These are phyloP conservation scores for Fusarium nanum DNA, from an alignment of 2,329 filamentous ascomycete species.

Conservation along the genomic window DNA sequence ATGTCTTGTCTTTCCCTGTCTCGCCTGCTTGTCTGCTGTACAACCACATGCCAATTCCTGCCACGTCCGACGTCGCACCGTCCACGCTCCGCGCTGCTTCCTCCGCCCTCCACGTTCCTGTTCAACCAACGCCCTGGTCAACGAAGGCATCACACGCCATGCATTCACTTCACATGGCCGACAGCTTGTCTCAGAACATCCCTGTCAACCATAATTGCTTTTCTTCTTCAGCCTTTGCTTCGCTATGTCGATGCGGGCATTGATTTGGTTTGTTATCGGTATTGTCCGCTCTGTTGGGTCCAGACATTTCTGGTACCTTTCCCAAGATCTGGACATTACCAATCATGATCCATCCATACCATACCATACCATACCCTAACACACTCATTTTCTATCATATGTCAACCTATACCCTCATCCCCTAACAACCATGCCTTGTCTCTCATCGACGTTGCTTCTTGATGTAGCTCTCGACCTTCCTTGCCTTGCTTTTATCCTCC, in stretches of 20 bases:
- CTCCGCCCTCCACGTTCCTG: slow-evolving; percentile 38
- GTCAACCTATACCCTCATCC: slow-evolving; percentile 33
- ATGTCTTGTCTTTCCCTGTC: slow-evolving; percentile 18
- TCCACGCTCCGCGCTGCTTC: slow-evolving; percentile 25
- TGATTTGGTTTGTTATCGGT: slow-evolving; percentile 6
- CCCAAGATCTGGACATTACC: slow-evolving; percentile 28
- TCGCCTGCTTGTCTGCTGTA: slow-evolving; percentile 12
- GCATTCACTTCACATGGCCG: slow-evolving; percentile 35
- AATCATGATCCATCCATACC: background rate
- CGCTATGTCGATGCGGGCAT: slow-evolving; percentile 14
- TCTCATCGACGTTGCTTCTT: slow-evolving; percentile 48
- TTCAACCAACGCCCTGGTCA: slow-evolving; percentile 37
- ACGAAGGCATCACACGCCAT: slow-evolving; percentile 38
- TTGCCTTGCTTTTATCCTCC: slow-evolving; percentile 37
- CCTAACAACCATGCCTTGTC: slow-evolving; percentile 34
- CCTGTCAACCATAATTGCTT: slow-evolving; percentile 27
- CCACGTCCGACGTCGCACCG: slow-evolving; percentile 42
- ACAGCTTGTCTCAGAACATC: slow-evolving; percentile 29
- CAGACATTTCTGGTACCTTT: slow-evolving; percentile 35
- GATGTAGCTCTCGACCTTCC: slow-evolving; percentile 32
- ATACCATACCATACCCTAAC: background rate
- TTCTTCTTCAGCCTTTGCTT: slow-evolving; percentile 29
- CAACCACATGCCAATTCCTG: slow-evolving; percentile 40
- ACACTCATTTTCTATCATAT: slow-evolving; percentile 31
- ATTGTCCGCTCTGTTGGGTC: slow-evolving; percentile 32